phyloP scores from a whole-genome alignment of 257 asterid species.

The Rubia yunnanensis region DNA sequence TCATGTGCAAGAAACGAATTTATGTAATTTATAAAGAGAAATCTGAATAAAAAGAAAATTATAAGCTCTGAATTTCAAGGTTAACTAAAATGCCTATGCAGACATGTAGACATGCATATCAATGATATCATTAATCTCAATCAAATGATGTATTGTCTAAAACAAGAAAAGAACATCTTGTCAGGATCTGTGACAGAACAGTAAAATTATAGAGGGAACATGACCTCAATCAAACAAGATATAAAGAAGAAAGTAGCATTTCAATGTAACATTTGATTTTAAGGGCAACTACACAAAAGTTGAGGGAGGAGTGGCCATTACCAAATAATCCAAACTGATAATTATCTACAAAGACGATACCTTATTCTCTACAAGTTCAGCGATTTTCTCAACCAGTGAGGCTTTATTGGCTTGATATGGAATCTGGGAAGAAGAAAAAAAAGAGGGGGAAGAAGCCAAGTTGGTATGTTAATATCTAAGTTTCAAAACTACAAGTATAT shows the following conservation, averaged over 20 bases:
- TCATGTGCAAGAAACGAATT: background rate
- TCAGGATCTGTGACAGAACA: background rate
- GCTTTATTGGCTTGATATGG: slow-evolving; percentile 98
- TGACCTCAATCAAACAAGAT: background rate
- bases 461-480: background rate
- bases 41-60: too few species aligned
- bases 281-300: background rate
- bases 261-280: background rate
- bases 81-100: too few species aligned
- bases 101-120: background rate
- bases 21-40: background rate
- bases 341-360: slow-evolving; percentile 27
- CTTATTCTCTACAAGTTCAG: slow-evolving; percentile 90
- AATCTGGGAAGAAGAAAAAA: slow-evolving; percentile 35
- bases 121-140: background rate
- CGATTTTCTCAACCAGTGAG: slow-evolving; percentile 88
- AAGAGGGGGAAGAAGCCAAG: background rate
- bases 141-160: background rate
- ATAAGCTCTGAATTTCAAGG: too few species aligned
- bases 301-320: background rate
- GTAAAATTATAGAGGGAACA: background rate
- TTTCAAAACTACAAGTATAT: background rate
- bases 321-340: background rate
- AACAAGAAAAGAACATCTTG: background rate
- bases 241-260: background rate